Conservation (phyloP, 1,139 yeast genomes). For the Yueomyces sp. region DNA sequence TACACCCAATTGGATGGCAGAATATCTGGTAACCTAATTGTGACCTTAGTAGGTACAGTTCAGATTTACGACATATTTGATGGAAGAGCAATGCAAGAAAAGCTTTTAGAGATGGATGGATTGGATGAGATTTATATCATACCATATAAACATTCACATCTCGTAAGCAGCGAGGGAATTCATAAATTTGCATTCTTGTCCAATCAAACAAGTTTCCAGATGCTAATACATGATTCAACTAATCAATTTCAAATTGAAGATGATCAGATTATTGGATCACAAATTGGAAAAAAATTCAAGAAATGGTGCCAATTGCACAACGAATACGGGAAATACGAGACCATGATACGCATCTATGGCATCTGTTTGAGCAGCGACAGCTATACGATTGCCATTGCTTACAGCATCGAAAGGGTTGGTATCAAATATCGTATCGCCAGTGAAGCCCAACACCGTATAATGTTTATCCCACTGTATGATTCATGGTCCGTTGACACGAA, state of each 20-base stretch:
- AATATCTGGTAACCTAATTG: background rate
- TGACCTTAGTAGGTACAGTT: background rate
- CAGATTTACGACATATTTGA: too few relatives aligned
- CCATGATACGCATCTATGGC: constrained; percentile 20
- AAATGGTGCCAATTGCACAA: constrained; percentile 19
- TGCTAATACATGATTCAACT: constrained; percentile 4
- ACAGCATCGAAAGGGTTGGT: constrained; percentile 23
- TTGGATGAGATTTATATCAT: constrained; percentile 12
- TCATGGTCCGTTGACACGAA: constrained; percentile 14
- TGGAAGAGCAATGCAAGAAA: too few relatives aligned
- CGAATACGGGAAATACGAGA: constrained; percentile 19
- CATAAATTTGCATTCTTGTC: constrained; percentile 8
- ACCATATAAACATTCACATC: constrained; percentile 6
- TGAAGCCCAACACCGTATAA: constrained; percentile 20
- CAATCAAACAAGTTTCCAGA: constrained; percentile 10
- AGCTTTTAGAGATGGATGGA: background rate
- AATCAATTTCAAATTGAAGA: constrained; percentile 4
- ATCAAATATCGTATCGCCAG: constrained; percentile 26
- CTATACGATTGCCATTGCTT: constrained; percentile 23
- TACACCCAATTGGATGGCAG: background rate
- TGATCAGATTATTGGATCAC: constrained; percentile 17
- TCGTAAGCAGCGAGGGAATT: constrained; percentile 7
- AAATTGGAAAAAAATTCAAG: constrained; percentile 16
- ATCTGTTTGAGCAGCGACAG: constrained; percentile 22
- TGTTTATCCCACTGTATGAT: constrained; percentile 21